Evolutionary conservation across 148 eudicot species (phyloP).

Genomic region (Silene latifolia): DNA sequence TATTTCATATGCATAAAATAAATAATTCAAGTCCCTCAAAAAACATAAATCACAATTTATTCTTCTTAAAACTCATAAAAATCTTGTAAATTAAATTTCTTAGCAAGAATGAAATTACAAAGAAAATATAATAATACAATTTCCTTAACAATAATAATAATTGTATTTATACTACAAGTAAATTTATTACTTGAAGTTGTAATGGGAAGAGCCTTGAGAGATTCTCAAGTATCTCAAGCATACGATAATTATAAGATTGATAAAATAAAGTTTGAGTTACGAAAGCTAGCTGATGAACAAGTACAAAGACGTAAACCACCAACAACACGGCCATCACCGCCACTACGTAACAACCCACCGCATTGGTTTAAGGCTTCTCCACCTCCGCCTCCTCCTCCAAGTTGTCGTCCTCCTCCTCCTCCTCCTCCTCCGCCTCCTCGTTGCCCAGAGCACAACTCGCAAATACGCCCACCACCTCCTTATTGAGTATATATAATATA

Average conservation of each 20-base stretch:
- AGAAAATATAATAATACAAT: background rate
- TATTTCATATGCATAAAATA: too few relatives aligned
- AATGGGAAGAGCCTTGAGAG: background rate
- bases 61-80: too few relatives aligned
- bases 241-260: background rate
- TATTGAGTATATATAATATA: background rate
- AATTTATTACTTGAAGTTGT: background rate
- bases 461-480: conserved; percentile 7
- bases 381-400: background rate
- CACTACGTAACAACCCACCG: background rate
- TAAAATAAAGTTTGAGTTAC: background rate
- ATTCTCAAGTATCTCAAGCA: background rate
- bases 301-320: background rate
- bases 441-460: background rate
- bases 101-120: background rate
- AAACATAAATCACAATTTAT: background rate
- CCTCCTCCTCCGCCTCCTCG: too few relatives aligned
- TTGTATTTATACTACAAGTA: background rate
- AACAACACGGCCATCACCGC: conserved; percentile 3
- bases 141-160: background rate
- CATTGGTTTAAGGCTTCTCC: background rate
- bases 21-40: background rate
- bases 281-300: background rate
- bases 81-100: background rate
- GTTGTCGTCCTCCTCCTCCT: too few relatives aligned